Percentiles rank a stretch among this genome's conserved stretches.
Conservation (phyloP, 2,329 filamentous ascomycete genomes). For the Hypoxylon sp. region DNA sequence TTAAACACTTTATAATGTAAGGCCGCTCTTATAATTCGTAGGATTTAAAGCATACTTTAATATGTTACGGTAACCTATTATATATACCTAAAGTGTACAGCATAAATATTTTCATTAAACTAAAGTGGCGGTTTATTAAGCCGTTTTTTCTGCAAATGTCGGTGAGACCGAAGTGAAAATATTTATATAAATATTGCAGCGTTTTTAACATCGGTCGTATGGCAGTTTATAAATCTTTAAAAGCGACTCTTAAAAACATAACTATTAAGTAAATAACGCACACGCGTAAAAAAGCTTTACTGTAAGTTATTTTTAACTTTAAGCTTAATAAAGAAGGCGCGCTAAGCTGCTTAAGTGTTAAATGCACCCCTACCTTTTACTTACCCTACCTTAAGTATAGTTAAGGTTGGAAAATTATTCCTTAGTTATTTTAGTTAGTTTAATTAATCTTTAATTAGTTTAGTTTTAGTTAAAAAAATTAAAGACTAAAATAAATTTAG, state of each 20-base stretch:
- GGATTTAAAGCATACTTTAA: slow-evolving; percentile 1
- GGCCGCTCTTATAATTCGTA: background rate
- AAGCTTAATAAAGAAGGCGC: slow-evolving; percentile 16
- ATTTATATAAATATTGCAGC: background rate
- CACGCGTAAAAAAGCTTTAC: slow-evolving; percentile 4
- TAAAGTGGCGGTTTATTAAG: background rate
- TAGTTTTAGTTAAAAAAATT: no score
- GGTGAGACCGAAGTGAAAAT: background rate
- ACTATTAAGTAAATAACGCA: no score
- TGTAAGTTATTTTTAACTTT: slow-evolving; percentile 11
- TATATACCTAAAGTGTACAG: slow-evolving; percentile 9
- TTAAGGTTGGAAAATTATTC: no score
- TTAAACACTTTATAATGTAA: slow-evolving; percentile 9
- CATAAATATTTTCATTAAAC: no score
- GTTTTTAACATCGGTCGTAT: slow-evolving; percentile 2
- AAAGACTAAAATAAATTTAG: no score
- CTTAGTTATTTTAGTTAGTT: no score
- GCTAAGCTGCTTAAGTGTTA: background rate
- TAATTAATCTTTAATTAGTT: no score
- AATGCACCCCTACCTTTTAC: background rate
- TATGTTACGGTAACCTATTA: slow-evolving; percentile 2
- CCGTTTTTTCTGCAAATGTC: background rate
- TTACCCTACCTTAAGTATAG: no score
- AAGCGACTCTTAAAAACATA: slow-evolving; percentile 1
- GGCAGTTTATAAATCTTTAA: slow-evolving; percentile 9